Percentiles rank a stretch among this genome's conserved stretches.
These are phyloP conservation scores for Vaccinium myrtillus DNA, from an alignment of 148 eudicot species.

Conservation along the genomic window DNA sequence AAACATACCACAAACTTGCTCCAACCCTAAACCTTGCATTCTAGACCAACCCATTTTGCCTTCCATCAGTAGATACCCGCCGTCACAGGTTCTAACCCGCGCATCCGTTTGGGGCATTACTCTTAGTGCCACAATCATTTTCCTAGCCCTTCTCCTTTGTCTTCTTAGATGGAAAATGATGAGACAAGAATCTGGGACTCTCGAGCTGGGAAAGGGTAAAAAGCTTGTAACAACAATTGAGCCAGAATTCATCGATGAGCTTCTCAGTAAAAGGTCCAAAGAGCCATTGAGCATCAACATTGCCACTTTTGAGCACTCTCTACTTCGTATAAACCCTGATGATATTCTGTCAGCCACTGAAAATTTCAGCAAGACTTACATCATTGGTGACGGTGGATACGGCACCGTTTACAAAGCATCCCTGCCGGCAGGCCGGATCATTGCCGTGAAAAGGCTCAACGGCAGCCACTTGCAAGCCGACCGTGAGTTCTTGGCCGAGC, in stretches of 20 bases:
- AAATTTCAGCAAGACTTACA: slow-evolving; percentile 83
- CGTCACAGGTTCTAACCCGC: slow-evolving; percentile 30
- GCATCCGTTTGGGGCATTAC: slow-evolving; percentile 56
- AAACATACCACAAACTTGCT: slow-evolving; percentile 56
- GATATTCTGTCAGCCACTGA: slow-evolving; percentile 80
- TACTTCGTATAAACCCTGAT: slow-evolving; percentile 53
- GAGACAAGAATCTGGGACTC: slow-evolving; percentile 30
- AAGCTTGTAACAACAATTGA: slow-evolving; percentile 41
- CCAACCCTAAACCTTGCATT: slow-evolving; percentile 32
- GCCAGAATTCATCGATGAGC: slow-evolving; percentile 42
- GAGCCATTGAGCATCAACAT: slow-evolving; percentile 90
- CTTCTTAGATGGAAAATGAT: slow-evolving; percentile 39
- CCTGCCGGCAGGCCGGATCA: slow-evolving; percentile 54
- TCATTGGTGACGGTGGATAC: slow-evolving; percentile 89
- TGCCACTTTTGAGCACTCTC: slow-evolving; percentile 81
- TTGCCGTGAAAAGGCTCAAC: slow-evolving; percentile 87
- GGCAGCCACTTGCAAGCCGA: slow-evolving; percentile 68
- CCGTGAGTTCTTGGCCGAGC: slow-evolving; percentile 84
- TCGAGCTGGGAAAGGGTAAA: slow-evolving; percentile 39
- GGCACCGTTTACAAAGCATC: slow-evolving; percentile 86
- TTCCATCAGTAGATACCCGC: slow-evolving; percentile 19
- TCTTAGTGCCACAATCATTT: slow-evolving; percentile 35
- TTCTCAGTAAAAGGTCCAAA: slow-evolving; percentile 54
- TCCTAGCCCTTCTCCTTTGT: slow-evolving; percentile 36
- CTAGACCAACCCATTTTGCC: slow-evolving; percentile 22